A percentile compares a stretch with the other conserved stretches of the same genome.
phyloP scores from a whole-genome alignment of 306 rosid genomes.

The Casuarina glauca region DNA sequence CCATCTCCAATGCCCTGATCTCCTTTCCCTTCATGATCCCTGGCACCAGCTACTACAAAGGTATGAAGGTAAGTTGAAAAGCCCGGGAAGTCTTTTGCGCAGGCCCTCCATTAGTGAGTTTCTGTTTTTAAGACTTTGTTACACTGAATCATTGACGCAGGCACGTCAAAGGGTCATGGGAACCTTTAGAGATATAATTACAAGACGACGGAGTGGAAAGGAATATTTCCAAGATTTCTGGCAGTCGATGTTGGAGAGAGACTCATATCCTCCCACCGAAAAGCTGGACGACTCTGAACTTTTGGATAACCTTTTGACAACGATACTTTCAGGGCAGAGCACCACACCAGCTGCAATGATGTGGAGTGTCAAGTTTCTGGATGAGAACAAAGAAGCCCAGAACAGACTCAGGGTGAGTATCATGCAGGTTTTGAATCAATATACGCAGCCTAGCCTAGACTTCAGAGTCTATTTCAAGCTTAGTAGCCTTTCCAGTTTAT shows the following conservation, averaged over 20 bases:
- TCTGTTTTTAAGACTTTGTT: not conserved
- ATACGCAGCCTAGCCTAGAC: not conserved
- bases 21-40: constrained; percentile 67
- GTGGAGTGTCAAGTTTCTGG: constrained; percentile 77
- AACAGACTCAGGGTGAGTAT: constrained; percentile 60
- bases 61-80: constrained; percentile 46
- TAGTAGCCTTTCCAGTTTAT: not conserved
- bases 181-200: constrained; percentile 52
- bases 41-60: constrained; percentile 68
- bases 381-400: constrained; percentile 55
- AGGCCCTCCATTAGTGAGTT: not conserved
- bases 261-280: constrained; percentile 41
- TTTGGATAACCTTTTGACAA: constrained; percentile 63
- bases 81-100: not conserved
- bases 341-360: constrained; percentile 78
- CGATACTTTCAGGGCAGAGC: constrained; percentile 67
- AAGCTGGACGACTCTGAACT: constrained; percentile 69
- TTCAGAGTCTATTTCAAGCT: not conserved
- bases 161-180: constrained; percentile 61
- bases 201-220: constrained; percentile 47
- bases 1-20: constrained; percentile 55
- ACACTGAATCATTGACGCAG: constrained; percentile 37
- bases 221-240: constrained; percentile 51
- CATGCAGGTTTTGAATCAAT: not conserved
- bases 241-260: constrained; percentile 58